Conservation (phyloP, 257 asterid species). For the Solanum peruvianum region DNA sequence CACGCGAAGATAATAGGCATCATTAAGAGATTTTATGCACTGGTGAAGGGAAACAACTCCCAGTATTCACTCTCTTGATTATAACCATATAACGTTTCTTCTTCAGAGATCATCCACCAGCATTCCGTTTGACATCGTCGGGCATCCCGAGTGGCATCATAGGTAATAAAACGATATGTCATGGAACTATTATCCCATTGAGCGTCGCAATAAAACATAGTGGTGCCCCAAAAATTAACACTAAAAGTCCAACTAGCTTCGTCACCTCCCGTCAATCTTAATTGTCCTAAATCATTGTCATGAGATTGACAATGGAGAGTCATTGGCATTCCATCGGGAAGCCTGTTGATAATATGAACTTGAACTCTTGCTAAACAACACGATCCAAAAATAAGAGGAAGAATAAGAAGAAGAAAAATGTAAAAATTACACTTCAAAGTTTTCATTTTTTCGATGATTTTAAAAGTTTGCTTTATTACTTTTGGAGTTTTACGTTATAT, state of each 20-base stretch:
- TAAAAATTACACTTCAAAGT: neutral
- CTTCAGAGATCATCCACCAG: constrained; percentile 27
- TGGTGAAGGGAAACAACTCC: constrained; percentile 5
- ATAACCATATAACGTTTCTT: constrained; percentile 18
- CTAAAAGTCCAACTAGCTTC: constrained; percentile 20
- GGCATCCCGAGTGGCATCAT: constrained; percentile 9
- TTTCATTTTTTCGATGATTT: neutral
- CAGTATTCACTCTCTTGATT: constrained; percentile 11
- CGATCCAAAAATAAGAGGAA: neutral
- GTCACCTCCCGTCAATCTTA: neutral
- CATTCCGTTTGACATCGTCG: constrained; percentile 12
- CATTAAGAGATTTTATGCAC: neutral
- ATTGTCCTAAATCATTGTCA: constrained; percentile 32
- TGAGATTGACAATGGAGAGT: constrained; percentile 29
- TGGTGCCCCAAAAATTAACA: constrained; percentile 16
- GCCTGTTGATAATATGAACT: constrained; percentile 20
- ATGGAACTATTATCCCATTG: constrained; percentile 6
- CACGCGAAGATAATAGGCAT: rapidly evolving
- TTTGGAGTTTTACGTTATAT: neutral
- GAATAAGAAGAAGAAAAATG: neutral
- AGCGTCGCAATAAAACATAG: constrained; percentile 28
- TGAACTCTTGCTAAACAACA: neutral
- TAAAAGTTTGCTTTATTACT: neutral
- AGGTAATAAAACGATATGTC: constrained; percentile 23
- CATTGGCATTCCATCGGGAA: neutral